Percentiles rank a stretch among this genome's conserved stretches.
phyloP scores from a whole-genome alignment of 2,329 filamentous ascomycete species.

The Penicillium sp. region DNA sequence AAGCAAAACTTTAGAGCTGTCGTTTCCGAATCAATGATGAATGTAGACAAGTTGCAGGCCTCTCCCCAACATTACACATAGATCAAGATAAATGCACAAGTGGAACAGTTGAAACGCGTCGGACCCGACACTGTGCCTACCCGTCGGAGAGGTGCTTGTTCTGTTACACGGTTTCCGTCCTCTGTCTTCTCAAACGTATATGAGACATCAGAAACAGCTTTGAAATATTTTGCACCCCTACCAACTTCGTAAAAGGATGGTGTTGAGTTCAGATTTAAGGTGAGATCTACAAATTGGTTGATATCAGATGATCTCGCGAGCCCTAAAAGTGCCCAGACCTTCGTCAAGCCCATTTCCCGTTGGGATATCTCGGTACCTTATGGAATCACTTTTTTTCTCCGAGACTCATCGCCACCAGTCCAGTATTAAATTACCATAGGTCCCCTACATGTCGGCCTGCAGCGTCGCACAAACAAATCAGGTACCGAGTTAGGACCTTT shows the following conservation, averaged over 20 bases:
- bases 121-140: constrained; percentile 18
- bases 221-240: not conserved
- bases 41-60: not conserved
- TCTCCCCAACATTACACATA: not conserved
- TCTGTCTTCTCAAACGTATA: constrained; percentile 10
- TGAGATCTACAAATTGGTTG: not conserved
- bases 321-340: constrained; percentile 1
- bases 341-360: not conserved
- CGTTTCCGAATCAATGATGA: not conserved
- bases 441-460: constrained; percentile 7
- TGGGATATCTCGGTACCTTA: not conserved
- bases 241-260: not conserved
- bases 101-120: constrained; percentile 20
- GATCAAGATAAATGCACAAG: constrained; percentile 6
- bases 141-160: constrained; percentile 20
- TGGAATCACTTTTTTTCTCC: constrained; percentile 8
- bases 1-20: not conserved
- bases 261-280: not conserved
- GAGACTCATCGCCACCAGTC: constrained; percentile 9
- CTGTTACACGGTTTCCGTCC: constrained; percentile 16
- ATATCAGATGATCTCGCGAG: constrained; percentile 9
- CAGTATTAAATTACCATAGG: constrained; percentile 11
- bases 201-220: not conserved
- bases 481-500: constrained; percentile 16
- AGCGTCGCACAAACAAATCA: constrained; percentile 20